Evolutionary conservation across 2,329 filamentous ascomycete genomes (phyloP).

Genomic region (Rhynchosporium agropyri): DNA sequence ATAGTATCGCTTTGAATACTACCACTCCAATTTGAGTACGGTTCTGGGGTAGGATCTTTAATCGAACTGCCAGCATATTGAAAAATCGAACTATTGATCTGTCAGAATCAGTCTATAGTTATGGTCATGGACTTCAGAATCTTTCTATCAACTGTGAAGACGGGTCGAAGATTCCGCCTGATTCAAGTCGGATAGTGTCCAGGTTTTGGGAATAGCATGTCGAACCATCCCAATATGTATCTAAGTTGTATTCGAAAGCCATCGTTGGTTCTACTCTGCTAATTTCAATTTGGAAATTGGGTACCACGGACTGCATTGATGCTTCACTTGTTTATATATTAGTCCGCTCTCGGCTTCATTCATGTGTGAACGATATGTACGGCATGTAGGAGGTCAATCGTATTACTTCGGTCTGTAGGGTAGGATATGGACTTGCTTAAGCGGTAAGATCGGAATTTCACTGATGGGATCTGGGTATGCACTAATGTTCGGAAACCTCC

Average conservation of each 20-base stretch:
- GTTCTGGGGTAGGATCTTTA: not conserved
- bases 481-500: not conserved
- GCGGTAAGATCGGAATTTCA: not conserved
- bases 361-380: not conserved
- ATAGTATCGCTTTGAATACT: constrained; percentile 8
- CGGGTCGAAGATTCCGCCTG: constrained; percentile 6
- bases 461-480: not conserved
- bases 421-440: constrained; percentile 2
- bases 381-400: not conserved
- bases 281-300: not conserved
- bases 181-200: constrained; percentile 10
- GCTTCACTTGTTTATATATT: constrained; percentile 13
- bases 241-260: constrained; percentile 19
- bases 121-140: not conserved
- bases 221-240: constrained; percentile 16
- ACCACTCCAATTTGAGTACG: constrained; percentile 17
- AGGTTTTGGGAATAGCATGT: constrained; percentile 16
- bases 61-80: constrained; percentile 9
- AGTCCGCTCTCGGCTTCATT: not conserved
- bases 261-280: not conserved
- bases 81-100: constrained; percentile 11
- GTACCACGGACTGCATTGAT: not conserved
- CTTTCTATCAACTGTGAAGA: constrained; percentile 1
- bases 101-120: not conserved
- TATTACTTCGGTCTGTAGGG: not conserved